These are phyloP conservation scores for Pythium rishiriense DNA, from an alignment of 352 stramenopile genomes.

Conservation along the genomic window DNA sequence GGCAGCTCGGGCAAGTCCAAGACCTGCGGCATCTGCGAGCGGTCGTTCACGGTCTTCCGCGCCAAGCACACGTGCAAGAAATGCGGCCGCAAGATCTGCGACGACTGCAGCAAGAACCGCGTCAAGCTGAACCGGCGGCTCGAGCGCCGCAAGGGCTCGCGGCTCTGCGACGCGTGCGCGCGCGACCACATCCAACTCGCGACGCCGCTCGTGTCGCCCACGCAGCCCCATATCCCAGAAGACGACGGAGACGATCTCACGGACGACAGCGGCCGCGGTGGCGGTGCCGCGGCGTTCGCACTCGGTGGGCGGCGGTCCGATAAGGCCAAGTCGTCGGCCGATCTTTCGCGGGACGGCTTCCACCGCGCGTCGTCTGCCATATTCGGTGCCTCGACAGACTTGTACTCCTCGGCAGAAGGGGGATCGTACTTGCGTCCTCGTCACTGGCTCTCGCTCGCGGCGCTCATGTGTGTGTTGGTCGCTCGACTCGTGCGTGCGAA, in stretches of 20 bases:
- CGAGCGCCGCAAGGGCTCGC: slow-evolving; percentile 69
- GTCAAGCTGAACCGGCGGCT: slow-evolving; percentile 69
- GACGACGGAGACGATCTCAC: background rate
- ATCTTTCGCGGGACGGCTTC: background rate
- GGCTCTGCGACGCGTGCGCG: slow-evolving; percentile 72
- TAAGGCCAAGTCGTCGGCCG: background rate
- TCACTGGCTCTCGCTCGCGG: slow-evolving; percentile 36
- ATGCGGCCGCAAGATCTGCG: slow-evolving; percentile 69
- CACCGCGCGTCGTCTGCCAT: slow-evolving; percentile 13
- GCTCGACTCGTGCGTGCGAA: slow-evolving; percentile 12
- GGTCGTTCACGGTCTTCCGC: slow-evolving; percentile 74
- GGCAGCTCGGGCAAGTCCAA: slow-evolving; percentile 19
- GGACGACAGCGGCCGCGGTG: background rate
- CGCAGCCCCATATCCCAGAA: background rate
- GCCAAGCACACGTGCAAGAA: slow-evolving; percentile 83
- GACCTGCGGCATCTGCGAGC: slow-evolving; percentile 65
- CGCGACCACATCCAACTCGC: slow-evolving; percentile 45
- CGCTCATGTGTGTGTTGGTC: slow-evolving; percentile 1
- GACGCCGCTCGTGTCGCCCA: slow-evolving; percentile 15
- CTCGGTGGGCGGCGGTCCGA: background rate
- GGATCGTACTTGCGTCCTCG: slow-evolving; percentile 49
- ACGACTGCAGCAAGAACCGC: slow-evolving; percentile 83
- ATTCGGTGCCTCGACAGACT: background rate
- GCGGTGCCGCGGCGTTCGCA: background rate
- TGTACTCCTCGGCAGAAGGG: background rate